Evolutionary conservation across 2,329 filamentous ascomycete species (phyloP), one percentile per base, ranked within the genome.

Genomic region (Simplicillium sp.): DNA sequence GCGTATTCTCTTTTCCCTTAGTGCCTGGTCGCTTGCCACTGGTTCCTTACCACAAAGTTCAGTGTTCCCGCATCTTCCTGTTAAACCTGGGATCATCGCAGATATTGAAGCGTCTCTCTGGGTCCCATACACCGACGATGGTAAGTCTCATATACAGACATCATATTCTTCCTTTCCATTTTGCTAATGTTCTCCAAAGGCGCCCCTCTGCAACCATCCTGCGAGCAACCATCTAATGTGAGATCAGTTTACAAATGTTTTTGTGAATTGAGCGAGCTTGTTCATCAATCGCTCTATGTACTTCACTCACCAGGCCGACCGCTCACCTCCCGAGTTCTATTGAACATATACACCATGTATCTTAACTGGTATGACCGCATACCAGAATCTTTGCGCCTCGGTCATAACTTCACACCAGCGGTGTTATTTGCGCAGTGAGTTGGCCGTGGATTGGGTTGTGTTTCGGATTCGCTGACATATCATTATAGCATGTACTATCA

Each of bases 341-440:
- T 85, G 8, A 70, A 67, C 37, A 75, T 77, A 18, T 86, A 87
- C 48, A 77, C 73, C 0, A 73, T 80, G 48, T 87, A 84, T 49
- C 67, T 84, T 13, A 72, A 77, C 39, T 88, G 83, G 83, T 86
- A 86, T 54, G 75, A 77, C 43, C 67, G 64, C 18, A 73, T 88
- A 44, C 83, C 83, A 1, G 70, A 76, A 44, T 71, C 76, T 2
- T 64, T 87, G 38, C 67, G 73, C 16, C 58, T 87, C 3, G 77
- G 78, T 2, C 73, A 82, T 44, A 84, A 81, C 48, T 84, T 84
- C 39, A 82, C 82, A 3, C 82, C 84, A 11, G 79, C 84, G 36
- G 81, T 87, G 29, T 61, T 88, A 15, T 81, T 84, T 45, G 73
- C 83, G 31, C 83, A 87, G 83, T 87, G 66, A 67, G 83, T 70